Evolutionary conservation across 2,329 filamentous ascomycete genomes (phyloP).

Genomic region (Monosporascus sp.): DNA sequence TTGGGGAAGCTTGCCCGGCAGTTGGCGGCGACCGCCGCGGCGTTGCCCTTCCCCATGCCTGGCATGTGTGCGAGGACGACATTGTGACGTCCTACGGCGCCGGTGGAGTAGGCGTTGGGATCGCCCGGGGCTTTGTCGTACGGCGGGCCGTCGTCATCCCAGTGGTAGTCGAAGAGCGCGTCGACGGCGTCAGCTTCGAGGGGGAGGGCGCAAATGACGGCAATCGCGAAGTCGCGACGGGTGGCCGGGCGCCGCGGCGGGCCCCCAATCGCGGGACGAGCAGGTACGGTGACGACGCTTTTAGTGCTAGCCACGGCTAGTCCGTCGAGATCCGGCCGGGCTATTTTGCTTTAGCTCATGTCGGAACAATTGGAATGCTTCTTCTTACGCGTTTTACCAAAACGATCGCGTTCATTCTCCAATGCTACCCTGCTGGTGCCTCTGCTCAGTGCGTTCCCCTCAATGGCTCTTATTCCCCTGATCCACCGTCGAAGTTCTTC

Average conservation of each 20-base stretch:
- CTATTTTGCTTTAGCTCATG: too few relatives aligned
- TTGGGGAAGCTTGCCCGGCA: constrained; percentile 10
- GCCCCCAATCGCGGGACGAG: too few relatives aligned
- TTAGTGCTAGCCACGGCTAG: too few relatives aligned
- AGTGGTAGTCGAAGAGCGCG: constrained; percentile 19
- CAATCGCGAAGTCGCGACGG: constrained; percentile 21
- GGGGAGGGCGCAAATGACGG: constrained; percentile 26
- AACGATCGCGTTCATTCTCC: too few relatives aligned
- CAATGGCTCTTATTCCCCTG: too few relatives aligned
- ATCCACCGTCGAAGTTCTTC: too few relatives aligned
- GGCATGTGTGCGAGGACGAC: constrained; percentile 25
- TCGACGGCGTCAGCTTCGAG: constrained; percentile 20
- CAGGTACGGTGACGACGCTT: too few relatives aligned
- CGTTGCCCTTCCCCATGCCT: constrained; percentile 19
- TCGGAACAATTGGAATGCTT: too few relatives aligned
- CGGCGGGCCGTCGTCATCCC: constrained; percentile 11
- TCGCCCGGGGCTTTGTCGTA: constrained; percentile 21
- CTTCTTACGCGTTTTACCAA: too few relatives aligned
- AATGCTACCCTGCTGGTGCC: too few relatives aligned
- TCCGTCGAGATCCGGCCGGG: too few relatives aligned
- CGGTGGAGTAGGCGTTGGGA: constrained; percentile 21
- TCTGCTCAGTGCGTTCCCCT: too few relatives aligned
- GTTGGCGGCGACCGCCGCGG: constrained; percentile 10
- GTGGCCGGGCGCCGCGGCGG: constrained; percentile 2
- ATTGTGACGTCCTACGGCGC: constrained; percentile 20